These are phyloP conservation scores for Candida orba DNA, from an alignment of 805 yeast genomes.

Conservation along the genomic window DNA sequence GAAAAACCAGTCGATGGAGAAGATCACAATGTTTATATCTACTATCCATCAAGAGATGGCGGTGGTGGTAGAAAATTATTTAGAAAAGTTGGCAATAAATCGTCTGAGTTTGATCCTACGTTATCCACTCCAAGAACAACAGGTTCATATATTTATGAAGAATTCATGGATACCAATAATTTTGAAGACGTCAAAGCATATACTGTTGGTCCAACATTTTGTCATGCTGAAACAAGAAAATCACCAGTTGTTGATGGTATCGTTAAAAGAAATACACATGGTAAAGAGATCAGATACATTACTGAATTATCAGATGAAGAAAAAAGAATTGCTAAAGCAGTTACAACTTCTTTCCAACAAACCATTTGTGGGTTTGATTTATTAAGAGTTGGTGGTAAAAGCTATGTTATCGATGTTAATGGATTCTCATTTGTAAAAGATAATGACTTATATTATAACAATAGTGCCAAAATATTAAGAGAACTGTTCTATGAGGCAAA, in stretches of 20 bases:
- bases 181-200: constrained; percentile 98
- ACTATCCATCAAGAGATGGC: constrained; percentile 81
- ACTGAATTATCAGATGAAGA: constrained; percentile 76
- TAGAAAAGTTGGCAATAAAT: constrained; percentile 94
- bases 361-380: constrained; percentile 96
- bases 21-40: constrained; percentile 92
- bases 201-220: constrained; percentile 84
- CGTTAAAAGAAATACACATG: constrained; percentile 94
- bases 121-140: constrained; percentile 70
- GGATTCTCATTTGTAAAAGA: constrained; percentile 98
- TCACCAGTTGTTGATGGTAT: constrained; percentile 99
- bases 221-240: constrained; percentile 98
- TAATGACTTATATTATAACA: constrained; percentile 77
- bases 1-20: constrained; percentile 99
- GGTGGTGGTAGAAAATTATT: constrained; percentile 96
- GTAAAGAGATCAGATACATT: constrained; percentile 89
- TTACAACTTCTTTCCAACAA: constrained; percentile 74
- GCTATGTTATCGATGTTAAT: constrained; percentile 94
- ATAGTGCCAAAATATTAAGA: constrained; percentile 70
- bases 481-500: constrained; percentile 64
- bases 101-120: constrained; percentile 89
- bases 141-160: constrained; percentile 88
- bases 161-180: constrained; percentile 96
- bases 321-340: constrained; percentile 69
- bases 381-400: constrained; percentile 77